phyloP scores from a whole-genome alignment of 441 rosid genomes.

The Erodium moschatum region DNA sequence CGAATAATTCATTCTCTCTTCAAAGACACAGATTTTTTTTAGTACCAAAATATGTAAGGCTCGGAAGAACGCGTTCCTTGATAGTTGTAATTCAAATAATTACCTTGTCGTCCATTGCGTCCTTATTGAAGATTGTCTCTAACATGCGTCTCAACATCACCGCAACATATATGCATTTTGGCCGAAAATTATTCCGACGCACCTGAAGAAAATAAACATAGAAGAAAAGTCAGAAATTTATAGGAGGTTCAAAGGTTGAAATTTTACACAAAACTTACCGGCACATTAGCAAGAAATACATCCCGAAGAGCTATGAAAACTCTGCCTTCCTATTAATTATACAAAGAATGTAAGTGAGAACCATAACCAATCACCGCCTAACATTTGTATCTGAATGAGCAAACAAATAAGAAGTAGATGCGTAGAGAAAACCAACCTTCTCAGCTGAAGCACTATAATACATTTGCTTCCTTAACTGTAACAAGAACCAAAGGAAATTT shows the following conservation, averaged over 20 bases:
- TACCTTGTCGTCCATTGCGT: constrained; percentile 98
- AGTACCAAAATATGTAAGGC: not conserved
- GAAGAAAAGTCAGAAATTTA: constrained; percentile 7
- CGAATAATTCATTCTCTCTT: not conserved
- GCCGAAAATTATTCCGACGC: constrained; percentile 56
- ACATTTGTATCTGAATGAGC: not conserved
- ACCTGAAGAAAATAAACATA: constrained; percentile 37
- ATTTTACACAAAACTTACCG: constrained; percentile 36
- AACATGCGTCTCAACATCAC: constrained; percentile 93
- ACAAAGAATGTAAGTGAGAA: constrained; percentile 18
- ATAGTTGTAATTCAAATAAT: constrained; percentile 9
- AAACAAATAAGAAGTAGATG: not conserved
- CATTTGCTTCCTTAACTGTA: constrained; percentile 7
- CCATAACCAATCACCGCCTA: not conserved
- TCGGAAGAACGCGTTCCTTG: not conserved
- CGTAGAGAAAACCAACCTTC: not conserved
- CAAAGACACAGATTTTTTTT: not conserved
- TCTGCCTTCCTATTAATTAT: constrained; percentile 51
- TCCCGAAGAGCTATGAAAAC: constrained; percentile 58
- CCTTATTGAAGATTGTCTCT: constrained; percentile 92
- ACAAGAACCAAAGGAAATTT: not conserved
- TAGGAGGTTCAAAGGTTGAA: constrained; percentile 14
- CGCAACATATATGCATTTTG: constrained; percentile 86
- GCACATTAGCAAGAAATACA: constrained; percentile 83
- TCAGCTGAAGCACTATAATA: not conserved